Conservation (phyloP, 1,284 basidiomycete species). For the Amylostereum areolatum region DNA sequence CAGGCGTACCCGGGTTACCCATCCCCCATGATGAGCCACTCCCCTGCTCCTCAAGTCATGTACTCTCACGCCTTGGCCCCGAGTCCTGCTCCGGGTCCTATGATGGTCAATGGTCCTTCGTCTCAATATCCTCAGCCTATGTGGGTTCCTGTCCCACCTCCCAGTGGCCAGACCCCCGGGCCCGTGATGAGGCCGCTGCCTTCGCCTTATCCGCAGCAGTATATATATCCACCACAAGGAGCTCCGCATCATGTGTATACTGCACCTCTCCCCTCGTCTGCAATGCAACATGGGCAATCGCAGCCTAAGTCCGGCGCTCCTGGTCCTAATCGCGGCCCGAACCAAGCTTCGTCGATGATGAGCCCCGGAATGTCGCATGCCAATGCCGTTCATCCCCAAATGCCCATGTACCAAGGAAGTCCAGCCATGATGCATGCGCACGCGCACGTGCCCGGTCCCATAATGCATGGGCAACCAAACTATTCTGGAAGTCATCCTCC, state of each 20-base stretch:
- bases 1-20: constrained; percentile 51
- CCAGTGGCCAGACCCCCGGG: constrained; percentile 39
- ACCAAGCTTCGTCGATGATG: constrained; percentile 44
- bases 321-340: constrained; percentile 32
- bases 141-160: constrained; percentile 54
- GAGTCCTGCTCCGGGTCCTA: constrained; percentile 56
- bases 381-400: constrained; percentile 26
- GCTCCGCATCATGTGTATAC: constrained; percentile 45
- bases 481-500: constrained; percentile 17
- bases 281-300: constrained; percentile 34
- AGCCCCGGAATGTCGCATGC: constrained; percentile 65
- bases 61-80: constrained; percentile 53
- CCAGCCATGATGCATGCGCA: constrained; percentile 60
- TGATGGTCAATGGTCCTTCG: constrained; percentile 53
- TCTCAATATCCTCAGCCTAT: constrained; percentile 54
- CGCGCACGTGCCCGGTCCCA: constrained; percentile 12
- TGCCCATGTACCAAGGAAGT: constrained; percentile 55
- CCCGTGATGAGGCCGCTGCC: constrained; percentile 50
- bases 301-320: constrained; percentile 36
- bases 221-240: constrained; percentile 56
- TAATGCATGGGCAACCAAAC: constrained; percentile 21
- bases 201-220: constrained; percentile 58
- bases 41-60: constrained; percentile 55
- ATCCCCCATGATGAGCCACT: constrained; percentile 64
- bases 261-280: constrained; percentile 24